phyloP scores from a whole-genome alignment of 1,139 yeast species.

The Yamadazyma atlantica region DNA sequence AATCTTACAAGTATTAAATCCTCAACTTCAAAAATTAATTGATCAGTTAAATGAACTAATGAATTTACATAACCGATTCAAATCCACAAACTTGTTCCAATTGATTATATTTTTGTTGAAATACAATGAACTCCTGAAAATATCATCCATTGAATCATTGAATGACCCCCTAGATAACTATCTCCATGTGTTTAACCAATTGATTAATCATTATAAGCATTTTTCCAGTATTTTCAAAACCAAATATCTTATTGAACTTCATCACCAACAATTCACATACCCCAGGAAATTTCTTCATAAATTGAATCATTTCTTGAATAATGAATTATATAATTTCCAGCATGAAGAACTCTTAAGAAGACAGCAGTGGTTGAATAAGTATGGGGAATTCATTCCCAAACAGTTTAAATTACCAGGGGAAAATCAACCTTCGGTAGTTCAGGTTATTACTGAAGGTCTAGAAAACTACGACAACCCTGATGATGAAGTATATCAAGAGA shows the following conservation, averaged over 20 bases:
- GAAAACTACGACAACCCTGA: constrained; percentile 26
- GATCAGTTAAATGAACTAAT: constrained; percentile 18
- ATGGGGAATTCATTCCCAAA: constrained; percentile 44
- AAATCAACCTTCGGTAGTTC: constrained; percentile 39
- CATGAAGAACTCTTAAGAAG: constrained; percentile 37
- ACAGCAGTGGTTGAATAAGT: constrained; percentile 36
- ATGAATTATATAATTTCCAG: constrained; percentile 34
- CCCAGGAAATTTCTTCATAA: constrained; percentile 36
- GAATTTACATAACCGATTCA: constrained; percentile 22
- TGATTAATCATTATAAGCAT: constrained; percentile 37
- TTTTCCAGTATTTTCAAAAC: constrained; percentile 34
- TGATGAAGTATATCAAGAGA: constrained; percentile 22
- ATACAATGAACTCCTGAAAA: constrained; percentile 15
- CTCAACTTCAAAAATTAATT: constrained; percentile 19
- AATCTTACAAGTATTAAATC: constrained; percentile 17
- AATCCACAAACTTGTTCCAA: constrained; percentile 25
- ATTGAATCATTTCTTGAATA: constrained; percentile 34
- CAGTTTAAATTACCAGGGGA: constrained; percentile 45
- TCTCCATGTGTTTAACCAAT: constrained; percentile 27
- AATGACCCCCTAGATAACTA: constrained; percentile 24
- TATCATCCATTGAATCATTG: constrained; percentile 16
- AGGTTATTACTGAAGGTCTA: constrained; percentile 45
- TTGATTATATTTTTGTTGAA: constrained; percentile 22
- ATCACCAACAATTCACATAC: constrained; percentile 40
- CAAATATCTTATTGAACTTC: constrained; percentile 40